These are phyloP conservation scores for Fraxinus excelsior DNA, from an alignment of 257 asterid species.

Conservation along the genomic window DNA sequence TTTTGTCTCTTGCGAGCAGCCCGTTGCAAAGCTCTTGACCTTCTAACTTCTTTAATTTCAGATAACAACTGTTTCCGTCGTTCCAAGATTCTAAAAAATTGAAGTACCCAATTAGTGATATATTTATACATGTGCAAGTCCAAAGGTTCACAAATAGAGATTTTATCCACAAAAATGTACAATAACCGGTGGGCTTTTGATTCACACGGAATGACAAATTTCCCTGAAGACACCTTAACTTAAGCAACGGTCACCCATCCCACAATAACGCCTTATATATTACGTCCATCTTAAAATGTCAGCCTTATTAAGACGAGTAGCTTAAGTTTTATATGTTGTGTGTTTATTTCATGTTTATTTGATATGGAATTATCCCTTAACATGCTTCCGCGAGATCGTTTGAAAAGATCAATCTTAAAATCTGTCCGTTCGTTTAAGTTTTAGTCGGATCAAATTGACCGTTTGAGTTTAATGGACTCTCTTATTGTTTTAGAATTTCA, in stretches of 20 bases:
- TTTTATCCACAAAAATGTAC: slow-evolving; percentile 11
- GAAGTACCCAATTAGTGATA: background rate
- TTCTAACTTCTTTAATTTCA: slow-evolving; percentile 90
- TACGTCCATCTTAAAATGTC: background rate
- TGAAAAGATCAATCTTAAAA: too few species aligned
- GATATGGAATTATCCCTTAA: too few species aligned
- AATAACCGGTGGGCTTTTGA: slow-evolving; percentile 8
- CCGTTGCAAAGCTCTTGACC: slow-evolving; percentile 89
- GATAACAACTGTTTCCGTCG: slow-evolving; percentile 71
- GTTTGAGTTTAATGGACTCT: too few species aligned
- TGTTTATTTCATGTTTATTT: too few species aligned
- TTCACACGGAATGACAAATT: background rate
- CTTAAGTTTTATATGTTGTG: too few species aligned
- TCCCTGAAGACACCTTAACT: background rate
- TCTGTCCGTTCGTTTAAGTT: too few species aligned
- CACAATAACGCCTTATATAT: background rate
- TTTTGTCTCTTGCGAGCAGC: slow-evolving; percentile 81
- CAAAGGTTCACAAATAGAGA: slow-evolving; percentile 10
- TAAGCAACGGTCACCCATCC: background rate
- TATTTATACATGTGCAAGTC: slow-evolving; percentile 17
- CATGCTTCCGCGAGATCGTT: too few species aligned
- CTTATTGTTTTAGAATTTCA: too few species aligned
- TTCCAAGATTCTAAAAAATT: slow-evolving; percentile 71
- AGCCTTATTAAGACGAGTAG: too few species aligned
- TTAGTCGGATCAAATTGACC: too few species aligned